Conservation (phyloP, 306 rosid genomes). For the Prunus mira region DNA sequence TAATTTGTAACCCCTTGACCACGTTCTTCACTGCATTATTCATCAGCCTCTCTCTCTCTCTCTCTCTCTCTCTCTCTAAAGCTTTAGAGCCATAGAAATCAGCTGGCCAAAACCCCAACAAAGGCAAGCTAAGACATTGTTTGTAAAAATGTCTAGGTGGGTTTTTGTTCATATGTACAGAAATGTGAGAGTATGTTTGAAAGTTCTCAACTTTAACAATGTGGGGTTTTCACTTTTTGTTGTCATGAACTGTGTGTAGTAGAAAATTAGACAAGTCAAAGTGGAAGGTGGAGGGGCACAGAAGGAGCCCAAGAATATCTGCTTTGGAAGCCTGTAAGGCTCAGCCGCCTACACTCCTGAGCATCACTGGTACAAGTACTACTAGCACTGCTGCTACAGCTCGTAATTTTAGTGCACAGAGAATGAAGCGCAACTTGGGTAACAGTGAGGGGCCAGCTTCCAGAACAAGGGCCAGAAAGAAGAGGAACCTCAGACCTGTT, state of each 20-base stretch:
- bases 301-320: conserved; percentile 54
- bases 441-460: conserved; percentile 37
- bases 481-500: conserved; percentile 32
- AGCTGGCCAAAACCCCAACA: background rate
- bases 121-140: background rate
- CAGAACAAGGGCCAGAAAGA: conserved; percentile 39
- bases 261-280: conserved; percentile 36
- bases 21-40: background rate
- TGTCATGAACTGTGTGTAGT: conserved; percentile 7
- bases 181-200: background rate
- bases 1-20: background rate
- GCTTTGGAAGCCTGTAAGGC: conserved; percentile 35
- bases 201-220: conserved; percentile 8
- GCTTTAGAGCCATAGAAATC: background rate
- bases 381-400: background rate
- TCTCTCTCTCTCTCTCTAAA: background rate
- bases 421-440: conserved; percentile 10
- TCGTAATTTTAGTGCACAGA: background rate
- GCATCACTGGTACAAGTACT: background rate
- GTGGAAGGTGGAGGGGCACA: conserved; percentile 34
- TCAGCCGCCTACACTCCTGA: conserved; percentile 5
- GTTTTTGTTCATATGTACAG: conserved; percentile 13
- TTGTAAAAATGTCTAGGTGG: conserved; percentile 43
- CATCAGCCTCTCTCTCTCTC: background rate
- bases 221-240: conserved; percentile 12